Base-by-base conservation (phyloP, 2,329 filamentous ascomycete species). In the Pseudogymnoascus sp. region DNA sequence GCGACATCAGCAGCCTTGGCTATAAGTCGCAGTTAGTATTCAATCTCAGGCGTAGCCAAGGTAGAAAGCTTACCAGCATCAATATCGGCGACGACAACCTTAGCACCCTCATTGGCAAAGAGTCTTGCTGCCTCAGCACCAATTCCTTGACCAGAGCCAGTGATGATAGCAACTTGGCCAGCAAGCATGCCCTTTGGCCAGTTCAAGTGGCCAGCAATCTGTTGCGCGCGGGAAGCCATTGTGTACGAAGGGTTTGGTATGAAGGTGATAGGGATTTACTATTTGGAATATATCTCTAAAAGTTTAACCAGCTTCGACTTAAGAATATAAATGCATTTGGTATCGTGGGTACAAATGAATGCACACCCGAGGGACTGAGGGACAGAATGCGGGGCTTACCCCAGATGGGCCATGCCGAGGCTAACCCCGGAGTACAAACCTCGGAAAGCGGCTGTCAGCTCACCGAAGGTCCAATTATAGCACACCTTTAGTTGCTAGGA, bases 31-130 rank as follows among this genome's bases (percentile, higher is more conserved):
- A n/a, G 62, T 71, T 61, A 71, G 64, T 26, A 63, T 56, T 3
- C 37, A 31, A 16, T 59, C 61, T 71, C 63, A 31, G 62, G 14
- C 4, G 56, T 11, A 35, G n/a, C 13, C 50, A 31, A 16, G 42
- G 6, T 59, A 31, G 29, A 3, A 35, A 61, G 13, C 81, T 64
- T 72, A 90, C 87, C 78, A 37, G 76, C 83, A 75, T 96, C 92
- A 65, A 96, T 91, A 76, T 96, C 92, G 24, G 90, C 87, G 53
- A 96, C 80, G 10, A 96, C 80, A 0, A 96, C 91, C 73, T 88
- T 91, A 14, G 91, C 91, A 24, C 92, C 92, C 76, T 96, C 91
- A 65, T 92, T 93, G 11, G 90, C 91, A 71, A 96, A 96, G 2
- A 96, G 77, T 8, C 86, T 82, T 6, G 91, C 91, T 33, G 88